A percentile compares a stretch with the other conserved stretches of the same genome.
Conservation (phyloP, 2,329 filamentous ascomycete species). For the Cordyceps militaris region DNA sequence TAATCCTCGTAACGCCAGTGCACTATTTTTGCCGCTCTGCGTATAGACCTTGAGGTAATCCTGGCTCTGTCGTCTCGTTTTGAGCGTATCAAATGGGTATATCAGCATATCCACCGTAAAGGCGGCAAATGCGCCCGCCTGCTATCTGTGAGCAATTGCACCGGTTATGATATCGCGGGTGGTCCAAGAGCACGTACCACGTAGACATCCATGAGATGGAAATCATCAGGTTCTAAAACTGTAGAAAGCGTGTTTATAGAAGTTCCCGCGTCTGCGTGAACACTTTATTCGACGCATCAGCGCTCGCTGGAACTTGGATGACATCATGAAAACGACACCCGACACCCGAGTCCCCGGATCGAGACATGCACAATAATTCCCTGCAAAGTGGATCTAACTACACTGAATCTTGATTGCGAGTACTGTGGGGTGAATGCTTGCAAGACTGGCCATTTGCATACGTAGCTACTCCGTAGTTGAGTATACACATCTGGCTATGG, state of each 20-base stretch:
- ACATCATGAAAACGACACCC: slow-evolving; percentile 10
- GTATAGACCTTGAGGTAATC: slow-evolving; percentile 64
- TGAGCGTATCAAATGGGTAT: slow-evolving; percentile 84
- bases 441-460: too few relatives aligned
- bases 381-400: not conserved
- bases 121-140: slow-evolving; percentile 81
- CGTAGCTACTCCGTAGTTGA: too few relatives aligned
- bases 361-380: not conserved
- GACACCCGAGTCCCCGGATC: not conserved
- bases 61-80: slow-evolving; percentile 75
- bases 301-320: not conserved
- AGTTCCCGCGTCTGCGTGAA: not conserved
- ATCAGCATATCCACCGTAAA: slow-evolving; percentile 80
- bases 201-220: slow-evolving; percentile 25
- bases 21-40: slow-evolving; percentile 37
- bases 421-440: not conserved
- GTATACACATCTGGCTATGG: too few relatives aligned
- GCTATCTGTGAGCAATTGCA: not conserved
- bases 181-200: slow-evolving; percentile 19
- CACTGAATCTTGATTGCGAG: not conserved
- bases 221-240: not conserved
- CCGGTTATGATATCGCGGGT: not conserved
- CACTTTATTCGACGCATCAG: not conserved
- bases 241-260: not conserved
- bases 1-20: slow-evolving; percentile 59